Base-by-base conservation (phyloP, 1,284 basidiomycete genomes). In the Cryptococcus sp. region DNA sequence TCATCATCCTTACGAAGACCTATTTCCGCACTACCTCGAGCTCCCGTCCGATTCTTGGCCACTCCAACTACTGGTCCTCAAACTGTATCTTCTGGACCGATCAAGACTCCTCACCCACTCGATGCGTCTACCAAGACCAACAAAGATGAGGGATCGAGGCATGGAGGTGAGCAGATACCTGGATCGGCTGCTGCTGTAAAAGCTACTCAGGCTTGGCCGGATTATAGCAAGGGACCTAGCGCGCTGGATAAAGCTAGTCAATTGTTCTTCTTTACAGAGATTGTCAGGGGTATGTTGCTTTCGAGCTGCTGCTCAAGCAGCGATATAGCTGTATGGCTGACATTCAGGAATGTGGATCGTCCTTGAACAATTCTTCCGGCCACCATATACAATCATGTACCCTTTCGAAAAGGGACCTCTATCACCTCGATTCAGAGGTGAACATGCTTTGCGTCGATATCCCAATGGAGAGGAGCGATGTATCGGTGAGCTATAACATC, bases 211-310 rank as follows among this genome's bases (percentile, higher is more conserved):
- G 49, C 40, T 16, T 66, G 56, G 24, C 55, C 61, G 14, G 77
- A 78, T 59, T 76, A 76, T 60, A 63, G 61, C 34, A 77, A 78
- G 46, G 92, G 91, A 1, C 90, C 88, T 18, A 85, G 85, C 69
- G 90, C 93, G 32, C 79, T 97, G 48, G 91, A 98, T 80, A 98
- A 98, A 78, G 93, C 94, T 39, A 86, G 88, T 44, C 88, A 94
- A 74, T 72, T 97, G 47, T 98, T 98, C 82, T 98, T 99, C 83
- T 92, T 99, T 75, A 98, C 94, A 55, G 96, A 99, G 78, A 97
- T 98, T 66, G 78, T 94, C 62, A 81, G 94, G 79, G 93, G 93
- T 91, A 67, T 61, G 81, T 73, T n/a, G 39, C 32, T 19, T 41
- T 10, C 39, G 39, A 7, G 39, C 19, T 41, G 23, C n/a, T 28